Percentiles rank a stretch among this genome's conserved stretches.
phyloP scores from a whole-genome alignment of 2,329 filamentous ascomycete species.

The Diaporthe caulivora region DNA sequence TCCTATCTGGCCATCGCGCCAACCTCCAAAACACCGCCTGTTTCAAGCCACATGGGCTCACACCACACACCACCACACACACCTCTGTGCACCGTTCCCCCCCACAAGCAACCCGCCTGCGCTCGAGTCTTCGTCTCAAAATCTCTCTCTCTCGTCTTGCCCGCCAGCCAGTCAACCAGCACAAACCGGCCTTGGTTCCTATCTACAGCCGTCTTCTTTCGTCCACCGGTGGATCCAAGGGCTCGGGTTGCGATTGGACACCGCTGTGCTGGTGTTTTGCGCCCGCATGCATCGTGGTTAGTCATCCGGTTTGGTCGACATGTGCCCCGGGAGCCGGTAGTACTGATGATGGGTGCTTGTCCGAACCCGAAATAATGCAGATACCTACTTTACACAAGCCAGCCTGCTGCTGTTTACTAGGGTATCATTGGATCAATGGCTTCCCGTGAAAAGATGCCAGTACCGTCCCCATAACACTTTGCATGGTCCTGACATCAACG shows the following conservation, averaged over 20 bases:
- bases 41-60: slow-evolving; percentile 30
- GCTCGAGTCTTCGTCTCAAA: neutral
- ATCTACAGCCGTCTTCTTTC: neutral
- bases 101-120: slow-evolving; percentile 1
- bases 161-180: neutral
- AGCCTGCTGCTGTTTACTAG: too few relatives aligned
- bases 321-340: neutral
- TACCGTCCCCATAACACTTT: too few relatives aligned
- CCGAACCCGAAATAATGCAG: neutral
- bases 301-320: neutral
- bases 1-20: neutral
- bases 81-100: neutral
- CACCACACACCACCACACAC: too few relatives aligned
- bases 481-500: neutral
- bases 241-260: slow-evolving; percentile 8
- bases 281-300: neutral
- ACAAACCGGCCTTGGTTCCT: neutral
- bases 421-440: too few relatives aligned
- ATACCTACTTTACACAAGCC: neutral
- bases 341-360: neutral
- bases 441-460: too few relatives aligned
- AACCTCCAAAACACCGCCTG: slow-evolving; percentile 33
- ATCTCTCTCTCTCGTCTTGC: neutral
- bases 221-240: neutral
- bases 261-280: neutral